A percentile compares a stretch with the other conserved stretches of the same genome.
These are phyloP conservation scores for Fusarium tanahbumbuense DNA, from an alignment of 2,329 filamentous ascomycete genomes.

Conservation along the genomic window DNA sequence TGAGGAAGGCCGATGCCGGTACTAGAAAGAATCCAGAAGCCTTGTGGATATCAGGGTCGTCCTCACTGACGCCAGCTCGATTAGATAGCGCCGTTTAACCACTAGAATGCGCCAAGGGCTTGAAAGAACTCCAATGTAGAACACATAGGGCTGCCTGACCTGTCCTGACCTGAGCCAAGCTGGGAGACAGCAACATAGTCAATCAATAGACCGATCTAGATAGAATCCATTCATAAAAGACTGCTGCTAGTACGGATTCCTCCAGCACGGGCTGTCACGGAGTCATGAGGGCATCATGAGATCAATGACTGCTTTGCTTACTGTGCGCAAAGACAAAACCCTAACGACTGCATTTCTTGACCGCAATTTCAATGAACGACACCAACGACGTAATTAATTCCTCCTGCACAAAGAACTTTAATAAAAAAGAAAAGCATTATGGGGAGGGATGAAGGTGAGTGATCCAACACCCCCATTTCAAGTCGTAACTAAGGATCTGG, in stretches of 20 bases:
- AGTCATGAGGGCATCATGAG: constrained; percentile 8
- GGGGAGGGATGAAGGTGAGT: background rate
- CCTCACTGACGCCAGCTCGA: constrained; percentile 14
- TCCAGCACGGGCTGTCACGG: background rate
- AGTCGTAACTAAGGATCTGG: background rate
- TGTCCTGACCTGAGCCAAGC: background rate
- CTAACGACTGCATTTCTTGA: constrained; percentile 4
- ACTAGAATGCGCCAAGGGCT: constrained; percentile 18
- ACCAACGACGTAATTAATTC: constrained; percentile 6
- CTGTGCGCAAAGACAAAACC: background rate
- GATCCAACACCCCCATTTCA: constrained; percentile 12
- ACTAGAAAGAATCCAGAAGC: constrained; percentile 37
- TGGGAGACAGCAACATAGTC: background rate
- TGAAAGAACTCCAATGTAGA: constrained; percentile 4
- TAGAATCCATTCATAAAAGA: background rate
- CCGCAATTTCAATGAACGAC: constrained; percentile 24
- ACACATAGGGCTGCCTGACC: constrained; percentile 14
- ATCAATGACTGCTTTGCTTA: background rate
- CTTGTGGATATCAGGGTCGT: constrained; percentile 24
- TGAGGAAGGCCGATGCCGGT: constrained; percentile 14
- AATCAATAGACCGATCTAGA: background rate
- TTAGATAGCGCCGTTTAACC: constrained; percentile 32
- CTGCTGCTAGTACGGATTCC: background rate
- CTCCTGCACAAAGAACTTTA: background rate
- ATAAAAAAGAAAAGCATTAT: constrained; percentile 3